These are phyloP conservation scores for Yamadazyma songkhlaensis DNA, from an alignment of 1,139 yeast species.

Conservation along the genomic window DNA sequence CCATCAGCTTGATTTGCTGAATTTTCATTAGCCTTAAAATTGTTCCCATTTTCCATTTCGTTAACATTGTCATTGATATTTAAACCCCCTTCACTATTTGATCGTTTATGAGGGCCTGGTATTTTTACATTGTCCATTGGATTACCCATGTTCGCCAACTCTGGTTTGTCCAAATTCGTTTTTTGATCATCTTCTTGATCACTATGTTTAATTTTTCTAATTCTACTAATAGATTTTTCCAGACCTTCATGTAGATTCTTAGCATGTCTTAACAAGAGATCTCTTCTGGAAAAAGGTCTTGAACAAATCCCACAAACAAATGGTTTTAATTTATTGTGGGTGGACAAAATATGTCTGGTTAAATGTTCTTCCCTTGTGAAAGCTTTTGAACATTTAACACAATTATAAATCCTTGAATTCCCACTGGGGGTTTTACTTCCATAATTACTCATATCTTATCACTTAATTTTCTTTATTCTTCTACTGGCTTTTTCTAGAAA, in stretches of 20 bases:
- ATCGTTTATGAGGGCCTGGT: neutral
- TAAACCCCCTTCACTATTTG: neutral
- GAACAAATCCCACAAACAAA: slow-evolving; percentile 91
- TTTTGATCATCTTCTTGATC: slow-evolving; percentile 7
- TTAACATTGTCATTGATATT: neutral
- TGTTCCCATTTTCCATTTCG: neutral
- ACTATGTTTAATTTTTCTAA: slow-evolving; percentile 28
- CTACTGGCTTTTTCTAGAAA: neutral
- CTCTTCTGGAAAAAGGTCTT: slow-evolving; percentile 90
- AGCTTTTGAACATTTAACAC: slow-evolving; percentile 43
- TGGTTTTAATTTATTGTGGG: slow-evolving; percentile 48
- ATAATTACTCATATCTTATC: slow-evolving; percentile 22
- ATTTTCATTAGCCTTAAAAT: neutral
- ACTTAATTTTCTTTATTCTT: too few species aligned
- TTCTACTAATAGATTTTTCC: slow-evolving; percentile 43
- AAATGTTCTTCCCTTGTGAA: slow-evolving; percentile 49
- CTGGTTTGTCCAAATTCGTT: neutral
- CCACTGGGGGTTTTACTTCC: slow-evolving; percentile 48
- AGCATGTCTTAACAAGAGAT: slow-evolving; percentile 86
- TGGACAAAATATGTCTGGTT: slow-evolving; percentile 42
- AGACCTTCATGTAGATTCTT: slow-evolving; percentile 85
- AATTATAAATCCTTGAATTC: slow-evolving; percentile 42
- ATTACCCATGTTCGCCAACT: neutral
- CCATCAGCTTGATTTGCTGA: neutral
- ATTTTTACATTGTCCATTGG: neutral